Conservation (phyloP, 129 eudicot genomes). For the Escallonia rubra region DNA sequence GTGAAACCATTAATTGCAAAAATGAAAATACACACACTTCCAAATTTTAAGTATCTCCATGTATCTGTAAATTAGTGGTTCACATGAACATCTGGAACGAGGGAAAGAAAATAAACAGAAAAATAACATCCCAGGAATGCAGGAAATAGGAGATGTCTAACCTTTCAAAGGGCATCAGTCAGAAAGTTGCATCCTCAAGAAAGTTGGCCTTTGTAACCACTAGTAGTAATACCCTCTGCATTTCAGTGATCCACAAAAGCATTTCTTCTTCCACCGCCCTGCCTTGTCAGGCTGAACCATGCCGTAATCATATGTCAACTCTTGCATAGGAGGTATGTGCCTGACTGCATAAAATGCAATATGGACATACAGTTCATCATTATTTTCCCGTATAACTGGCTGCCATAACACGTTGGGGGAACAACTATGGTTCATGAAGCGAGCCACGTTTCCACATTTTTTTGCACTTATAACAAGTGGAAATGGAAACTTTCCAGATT, state of each 20-base stretch:
- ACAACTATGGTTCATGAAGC: slow-evolving; percentile 97
- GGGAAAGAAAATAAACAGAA: background rate
- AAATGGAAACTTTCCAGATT: slow-evolving; percentile 40
- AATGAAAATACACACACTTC: background rate
- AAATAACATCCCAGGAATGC: background rate
- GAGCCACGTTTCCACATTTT: slow-evolving; percentile 78
- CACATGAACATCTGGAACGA: background rate
- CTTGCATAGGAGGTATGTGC: slow-evolving; percentile 94
- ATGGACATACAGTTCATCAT: slow-evolving; percentile 52
- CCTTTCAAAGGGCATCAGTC: slow-evolving; percentile 15
- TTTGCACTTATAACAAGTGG: slow-evolving; percentile 69
- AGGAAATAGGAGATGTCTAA: slow-evolving; percentile 7
- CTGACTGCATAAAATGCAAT: slow-evolving; percentile 71
- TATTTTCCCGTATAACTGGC: slow-evolving; percentile 63
- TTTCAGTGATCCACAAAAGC: slow-evolving; percentile 69
- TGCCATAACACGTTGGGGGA: slow-evolving; percentile 85
- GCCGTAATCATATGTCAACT: slow-evolving; percentile 82
- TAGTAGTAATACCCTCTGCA: slow-evolving; percentile 76
- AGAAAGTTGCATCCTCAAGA: slow-evolving; percentile 12
- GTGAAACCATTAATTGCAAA: background rate
- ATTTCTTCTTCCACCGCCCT: slow-evolving; percentile 47
- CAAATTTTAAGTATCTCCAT: background rate
- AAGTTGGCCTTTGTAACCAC: slow-evolving; percentile 14
- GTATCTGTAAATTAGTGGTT: background rate
- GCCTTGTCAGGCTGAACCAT: slow-evolving; percentile 39